A percentile compares a stretch with the other conserved stretches of the same genome.
phyloP scores from a whole-genome alignment of 1,284 basidiomycete genomes.

The Laetiporus sulphureus region DNA sequence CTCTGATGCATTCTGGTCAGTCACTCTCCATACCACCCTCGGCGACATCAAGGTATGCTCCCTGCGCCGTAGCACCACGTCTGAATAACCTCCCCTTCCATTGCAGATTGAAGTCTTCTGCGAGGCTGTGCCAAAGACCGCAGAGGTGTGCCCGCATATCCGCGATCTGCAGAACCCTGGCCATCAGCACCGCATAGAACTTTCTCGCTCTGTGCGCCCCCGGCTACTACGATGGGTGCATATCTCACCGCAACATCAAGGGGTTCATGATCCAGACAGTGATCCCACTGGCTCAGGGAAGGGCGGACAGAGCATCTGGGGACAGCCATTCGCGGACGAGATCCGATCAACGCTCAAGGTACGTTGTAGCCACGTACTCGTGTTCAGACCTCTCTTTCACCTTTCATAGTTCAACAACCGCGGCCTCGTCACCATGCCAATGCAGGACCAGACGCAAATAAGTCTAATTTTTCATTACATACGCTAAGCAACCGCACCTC shows the following conservation, averaged over 20 bases:
- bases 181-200: too few relatives aligned
- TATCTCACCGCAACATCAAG: constrained; percentile 93
- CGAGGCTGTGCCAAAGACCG: constrained; percentile 91
- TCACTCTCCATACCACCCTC: constrained; percentile 89
- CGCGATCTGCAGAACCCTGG: constrained; percentile 2
- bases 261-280: constrained; percentile 96
- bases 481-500: constrained; percentile 86
- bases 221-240: constrained; percentile 78
- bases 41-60: constrained; percentile 86
- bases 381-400: neutral
- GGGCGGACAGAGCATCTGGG: constrained; percentile 86
- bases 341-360: constrained; percentile 89
- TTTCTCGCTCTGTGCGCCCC: constrained; percentile 94
- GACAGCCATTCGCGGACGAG: constrained; percentile 84
- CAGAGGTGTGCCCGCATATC: constrained; percentile 57
- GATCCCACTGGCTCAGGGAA: constrained; percentile 81
- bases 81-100: constrained; percentile 3
- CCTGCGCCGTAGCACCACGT: constrained; percentile 4
- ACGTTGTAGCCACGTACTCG: neutral
- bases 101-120: constrained; percentile 92
- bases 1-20: constrained; percentile 58
- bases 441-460: constrained; percentile 89
- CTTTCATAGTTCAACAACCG: constrained; percentile 81
- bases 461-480: constrained; percentile 94
- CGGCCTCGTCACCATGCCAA: constrained; percentile 96